Evolutionary conservation across 1,284 basidiomycete genomes (phyloP).

Genomic region (Pisolithus thermaeus): DNA sequence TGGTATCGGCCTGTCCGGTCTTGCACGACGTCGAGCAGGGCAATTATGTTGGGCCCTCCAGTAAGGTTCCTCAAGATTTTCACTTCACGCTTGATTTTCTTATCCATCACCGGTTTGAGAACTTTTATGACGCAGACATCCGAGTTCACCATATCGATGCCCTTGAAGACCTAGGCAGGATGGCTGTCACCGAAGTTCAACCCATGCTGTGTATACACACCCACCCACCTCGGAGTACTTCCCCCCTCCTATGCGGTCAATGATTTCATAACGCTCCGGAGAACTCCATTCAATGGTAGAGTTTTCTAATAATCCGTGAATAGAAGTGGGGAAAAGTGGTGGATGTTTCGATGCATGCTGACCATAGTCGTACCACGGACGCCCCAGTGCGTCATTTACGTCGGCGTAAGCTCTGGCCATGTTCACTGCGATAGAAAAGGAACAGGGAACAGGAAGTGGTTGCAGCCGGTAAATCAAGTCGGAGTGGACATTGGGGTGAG

Average conservation of each 20-base stretch:
- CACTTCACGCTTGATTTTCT: conserved; percentile 92
- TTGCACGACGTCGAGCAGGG: conserved; percentile 78
- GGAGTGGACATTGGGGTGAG: conserved; percentile 24
- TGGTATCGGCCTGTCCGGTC: conserved; percentile 73
- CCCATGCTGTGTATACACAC: neutral
- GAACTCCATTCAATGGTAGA: conserved; percentile 68
- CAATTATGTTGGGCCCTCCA: conserved; percentile 83
- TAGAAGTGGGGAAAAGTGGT: conserved; percentile 2
- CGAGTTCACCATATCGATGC: conserved; percentile 73
- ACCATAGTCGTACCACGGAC: conserved; percentile 50
- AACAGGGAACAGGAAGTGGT: conserved; percentile 14
- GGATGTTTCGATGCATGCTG: conserved; percentile 10
- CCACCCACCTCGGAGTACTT: conserved; percentile 69
- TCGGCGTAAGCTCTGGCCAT: conserved; percentile 49
- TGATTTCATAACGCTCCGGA: conserved; percentile 79
- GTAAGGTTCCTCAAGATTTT: conserved; percentile 86
- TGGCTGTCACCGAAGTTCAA: conserved; percentile 1
- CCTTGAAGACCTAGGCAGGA: conserved; percentile 69
- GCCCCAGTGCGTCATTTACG: conserved; percentile 42
- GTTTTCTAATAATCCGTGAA: conserved; percentile 44
- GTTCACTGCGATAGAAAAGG: conserved; percentile 9
- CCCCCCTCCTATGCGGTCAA: conserved; percentile 73
- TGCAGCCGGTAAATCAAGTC: conserved; percentile 13
- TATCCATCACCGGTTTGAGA: conserved; percentile 86
- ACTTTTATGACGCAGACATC: conserved; percentile 87